These are phyloP conservation scores for Fusarium musae DNA, from an alignment of 2,329 filamentous ascomycete genomes.

Conservation along the genomic window DNA sequence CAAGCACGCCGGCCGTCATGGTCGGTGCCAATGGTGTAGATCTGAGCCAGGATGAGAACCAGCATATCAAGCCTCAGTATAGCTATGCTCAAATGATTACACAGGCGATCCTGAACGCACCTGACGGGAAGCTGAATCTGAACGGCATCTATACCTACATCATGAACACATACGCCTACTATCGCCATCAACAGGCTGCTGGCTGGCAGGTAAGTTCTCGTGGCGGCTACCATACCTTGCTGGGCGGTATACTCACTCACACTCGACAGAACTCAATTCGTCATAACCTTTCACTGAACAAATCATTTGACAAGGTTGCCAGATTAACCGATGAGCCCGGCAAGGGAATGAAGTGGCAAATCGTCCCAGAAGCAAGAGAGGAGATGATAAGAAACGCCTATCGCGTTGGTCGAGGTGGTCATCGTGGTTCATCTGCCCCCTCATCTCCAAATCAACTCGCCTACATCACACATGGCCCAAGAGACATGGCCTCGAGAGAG, in stretches of 20 bases:
- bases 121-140: constrained; percentile 88
- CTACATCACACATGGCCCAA: constrained; percentile 69
- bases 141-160: constrained; percentile 96
- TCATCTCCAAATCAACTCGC: constrained; percentile 73
- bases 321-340: constrained; percentile 94
- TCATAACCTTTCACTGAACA: constrained; percentile 95
- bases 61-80: constrained; percentile 93
- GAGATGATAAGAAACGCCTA: constrained; percentile 84
- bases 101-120: constrained; percentile 89
- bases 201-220: constrained; percentile 84
- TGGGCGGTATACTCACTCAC: constrained; percentile 23
- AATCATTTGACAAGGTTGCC: constrained; percentile 92
- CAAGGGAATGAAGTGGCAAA: constrained; percentile 99
- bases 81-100: constrained; percentile 98
- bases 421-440: constrained; percentile 75
- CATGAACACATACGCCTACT: constrained; percentile 91
- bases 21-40: constrained; percentile 69
- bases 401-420: constrained; percentile 70
- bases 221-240: not conserved
- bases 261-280: constrained; percentile 84
- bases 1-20: constrained; percentile 52
- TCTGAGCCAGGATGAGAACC: constrained; percentile 83
- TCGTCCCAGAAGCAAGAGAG: constrained; percentile 83
- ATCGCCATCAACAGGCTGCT: constrained; percentile 77
- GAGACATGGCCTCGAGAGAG: constrained; percentile 64